phyloP scores from a whole-genome alignment of 2,329 filamentous ascomycete species.

The Alternaria gansuensis region DNA sequence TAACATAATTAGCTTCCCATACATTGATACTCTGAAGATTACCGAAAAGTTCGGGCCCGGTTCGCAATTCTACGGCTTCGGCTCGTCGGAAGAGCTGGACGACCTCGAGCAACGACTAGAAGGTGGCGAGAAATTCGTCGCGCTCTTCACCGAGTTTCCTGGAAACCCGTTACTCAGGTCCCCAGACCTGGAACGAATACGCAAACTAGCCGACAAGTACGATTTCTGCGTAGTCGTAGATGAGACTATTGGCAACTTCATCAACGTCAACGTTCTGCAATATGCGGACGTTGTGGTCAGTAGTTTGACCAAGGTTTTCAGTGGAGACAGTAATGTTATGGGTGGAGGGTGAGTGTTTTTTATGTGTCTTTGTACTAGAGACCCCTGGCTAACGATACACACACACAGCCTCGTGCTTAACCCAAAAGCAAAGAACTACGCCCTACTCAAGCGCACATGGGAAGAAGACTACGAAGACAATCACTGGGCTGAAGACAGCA shows the following conservation, averaged over 20 bases:
- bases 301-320: constrained; percentile 96
- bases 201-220: constrained; percentile 78
- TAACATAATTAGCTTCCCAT: constrained; percentile 72
- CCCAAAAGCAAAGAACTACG: constrained; percentile 74
- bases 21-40: constrained; percentile 95
- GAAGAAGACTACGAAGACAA: constrained; percentile 79
- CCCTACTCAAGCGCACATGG: constrained; percentile 71
- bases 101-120: constrained; percentile 78
- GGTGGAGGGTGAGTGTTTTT: constrained; percentile 70
- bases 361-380: background rate
- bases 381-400: constrained; percentile 17
- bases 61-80: constrained; percentile 85
- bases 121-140: constrained; percentile 78
- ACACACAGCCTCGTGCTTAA: constrained; percentile 65
- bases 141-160: constrained; percentile 93
- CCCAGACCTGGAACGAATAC: constrained; percentile 84
- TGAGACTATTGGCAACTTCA: constrained; percentile 95
- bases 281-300: constrained; percentile 92
- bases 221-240: constrained; percentile 92
- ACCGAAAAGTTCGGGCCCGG: constrained; percentile 93
- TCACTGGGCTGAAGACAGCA: constrained; percentile 91
- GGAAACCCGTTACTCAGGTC: constrained; percentile 88
- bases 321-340: constrained; percentile 98
- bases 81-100: constrained; percentile 79
- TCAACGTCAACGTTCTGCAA: constrained; percentile 92